Evolutionary conservation across 441 rosid genomes (phyloP).

Genomic region (Syzygium syzygioides): DNA sequence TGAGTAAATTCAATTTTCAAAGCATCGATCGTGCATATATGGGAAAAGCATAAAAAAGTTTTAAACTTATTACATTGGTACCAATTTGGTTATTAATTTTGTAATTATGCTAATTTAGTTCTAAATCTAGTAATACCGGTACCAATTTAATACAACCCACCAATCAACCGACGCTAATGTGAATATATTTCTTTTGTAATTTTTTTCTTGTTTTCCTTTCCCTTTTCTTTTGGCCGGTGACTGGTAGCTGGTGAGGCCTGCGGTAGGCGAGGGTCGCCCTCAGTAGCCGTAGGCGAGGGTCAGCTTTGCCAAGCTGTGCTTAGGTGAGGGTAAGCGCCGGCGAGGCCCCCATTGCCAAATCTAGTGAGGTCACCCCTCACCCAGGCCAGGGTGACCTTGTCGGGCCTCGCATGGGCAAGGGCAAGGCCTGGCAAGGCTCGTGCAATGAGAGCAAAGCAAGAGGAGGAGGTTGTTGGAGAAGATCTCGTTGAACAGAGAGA

Average conservation of each 20-base stretch:
- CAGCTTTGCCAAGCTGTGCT: no score
- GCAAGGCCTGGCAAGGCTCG: background rate
- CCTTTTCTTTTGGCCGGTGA: background rate
- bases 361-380: accelerated
- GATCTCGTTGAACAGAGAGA: no score
- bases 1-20: no score
- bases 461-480: no score
- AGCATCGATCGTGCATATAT: no score
- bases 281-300: background rate
- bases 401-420: background rate
- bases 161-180: background rate
- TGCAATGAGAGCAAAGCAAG: background rate
- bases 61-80: no score
- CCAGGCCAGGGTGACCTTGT: background rate
- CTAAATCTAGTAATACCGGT: no score
- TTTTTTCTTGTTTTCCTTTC: accelerated
- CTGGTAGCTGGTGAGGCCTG: background rate
- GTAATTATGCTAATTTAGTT: no score
- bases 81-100: no score
- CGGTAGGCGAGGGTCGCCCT: no score
- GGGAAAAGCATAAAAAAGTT: no score
- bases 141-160: no score
- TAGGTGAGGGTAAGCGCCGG: background rate
- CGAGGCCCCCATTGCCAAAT: background rate
- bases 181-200: background rate